Evolutionary conservation across 2,329 filamentous ascomycete species (phyloP).

Genomic region (Leptographium galeiforme): DNA sequence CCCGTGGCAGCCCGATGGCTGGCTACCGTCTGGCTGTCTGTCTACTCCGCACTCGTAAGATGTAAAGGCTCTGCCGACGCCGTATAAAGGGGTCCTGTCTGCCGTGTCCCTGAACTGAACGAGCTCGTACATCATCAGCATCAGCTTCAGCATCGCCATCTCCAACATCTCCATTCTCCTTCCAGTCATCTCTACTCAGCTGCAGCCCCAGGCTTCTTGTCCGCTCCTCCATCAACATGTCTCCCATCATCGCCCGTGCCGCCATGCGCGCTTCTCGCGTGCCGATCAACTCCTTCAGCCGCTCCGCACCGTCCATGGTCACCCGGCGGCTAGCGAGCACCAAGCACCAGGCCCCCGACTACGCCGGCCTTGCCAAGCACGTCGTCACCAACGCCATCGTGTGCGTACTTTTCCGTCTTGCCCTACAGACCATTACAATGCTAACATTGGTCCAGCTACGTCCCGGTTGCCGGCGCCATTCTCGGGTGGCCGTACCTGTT

Average conservation of each 20-base stretch:
- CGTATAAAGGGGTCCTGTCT: neutral
- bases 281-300: constrained; percentile 19
- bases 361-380: constrained; percentile 21
- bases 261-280: constrained; percentile 7
- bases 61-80: neutral
- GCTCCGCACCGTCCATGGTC: constrained; percentile 18
- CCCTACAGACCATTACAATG: neutral
- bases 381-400: constrained; percentile 17
- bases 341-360: constrained; percentile 21
- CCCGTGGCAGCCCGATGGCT: neutral
- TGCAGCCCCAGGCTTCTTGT: neutral
- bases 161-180: neutral
- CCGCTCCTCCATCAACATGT: constrained; percentile 15
- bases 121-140: neutral
- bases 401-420: constrained; percentile 16
- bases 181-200: neutral
- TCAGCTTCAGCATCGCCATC: neutral
- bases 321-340: constrained; percentile 16
- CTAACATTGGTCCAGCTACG: constrained; percentile 17
- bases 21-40: neutral
- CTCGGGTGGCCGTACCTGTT: constrained; percentile 24
- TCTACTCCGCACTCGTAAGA: neutral
- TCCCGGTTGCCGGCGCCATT: constrained; percentile 19
- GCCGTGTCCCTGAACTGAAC: neutral
- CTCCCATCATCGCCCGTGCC: constrained; percentile 21